phyloP scores from a whole-genome alignment of 176 grass and related monocot species.

The Phoenix dactylifera region DNA sequence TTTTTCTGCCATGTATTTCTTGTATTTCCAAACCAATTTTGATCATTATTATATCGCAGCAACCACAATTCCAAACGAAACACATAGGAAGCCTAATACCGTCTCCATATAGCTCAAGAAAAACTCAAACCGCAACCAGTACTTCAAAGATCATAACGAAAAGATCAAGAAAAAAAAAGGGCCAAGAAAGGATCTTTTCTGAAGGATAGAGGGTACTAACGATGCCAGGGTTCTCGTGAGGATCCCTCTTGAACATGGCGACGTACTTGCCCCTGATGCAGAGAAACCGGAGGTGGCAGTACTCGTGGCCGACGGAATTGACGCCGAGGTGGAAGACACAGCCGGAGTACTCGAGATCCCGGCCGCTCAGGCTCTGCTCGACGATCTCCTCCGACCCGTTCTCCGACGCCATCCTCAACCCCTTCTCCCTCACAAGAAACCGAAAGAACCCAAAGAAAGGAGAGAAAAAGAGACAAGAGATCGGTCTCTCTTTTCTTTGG shows the following conservation, averaged over 20 bases:
- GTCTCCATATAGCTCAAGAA: too few relatives aligned
- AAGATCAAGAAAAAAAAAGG: too few relatives aligned
- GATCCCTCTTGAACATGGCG: constrained; percentile 92
- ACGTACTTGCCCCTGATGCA: constrained; percentile 51
- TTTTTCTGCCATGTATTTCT: not conserved
- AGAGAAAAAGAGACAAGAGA: too few relatives aligned
- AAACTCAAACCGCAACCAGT: too few relatives aligned
- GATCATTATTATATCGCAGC: too few relatives aligned
- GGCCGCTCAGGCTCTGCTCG: constrained; percentile 8
- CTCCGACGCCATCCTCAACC: not conserved
- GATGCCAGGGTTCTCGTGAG: constrained; percentile 35
- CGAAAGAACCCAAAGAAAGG: too few relatives aligned
- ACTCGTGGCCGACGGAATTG: constrained; percentile 78
- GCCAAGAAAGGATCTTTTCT: too few relatives aligned
- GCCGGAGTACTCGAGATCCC: constrained; percentile 41
- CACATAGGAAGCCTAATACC: too few relatives aligned
- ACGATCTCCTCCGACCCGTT: constrained; percentile 15
- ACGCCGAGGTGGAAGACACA: constrained; percentile 93
- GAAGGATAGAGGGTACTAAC: constrained; percentile 23
- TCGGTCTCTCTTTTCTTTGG: too few relatives aligned
- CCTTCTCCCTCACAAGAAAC: constrained; percentile 6
- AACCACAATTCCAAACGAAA: too few relatives aligned
- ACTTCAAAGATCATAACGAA: too few relatives aligned
- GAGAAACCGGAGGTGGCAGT: constrained; percentile 88
- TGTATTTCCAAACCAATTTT: too few relatives aligned